Conservation (phyloP, 106 monocot genomes). For the Phalaenopsis equestris region DNA sequence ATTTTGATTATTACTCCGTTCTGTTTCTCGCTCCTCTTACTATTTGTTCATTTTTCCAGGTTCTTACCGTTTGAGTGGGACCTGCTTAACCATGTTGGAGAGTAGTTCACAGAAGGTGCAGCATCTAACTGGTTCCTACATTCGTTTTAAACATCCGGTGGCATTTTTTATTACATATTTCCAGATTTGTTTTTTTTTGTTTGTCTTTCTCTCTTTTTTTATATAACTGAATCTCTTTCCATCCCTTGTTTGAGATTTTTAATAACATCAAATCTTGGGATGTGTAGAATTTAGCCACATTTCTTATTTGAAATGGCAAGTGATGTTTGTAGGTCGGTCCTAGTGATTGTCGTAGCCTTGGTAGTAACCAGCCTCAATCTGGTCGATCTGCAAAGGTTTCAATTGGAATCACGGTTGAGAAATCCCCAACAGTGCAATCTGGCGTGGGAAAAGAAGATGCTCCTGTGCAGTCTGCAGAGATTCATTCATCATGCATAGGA, state of each 20-base stretch:
- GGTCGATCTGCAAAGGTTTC: slow-evolving; percentile 68
- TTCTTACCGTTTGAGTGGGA: background rate
- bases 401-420: slow-evolving; percentile 58
- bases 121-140: background rate
- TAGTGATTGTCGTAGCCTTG: slow-evolving; percentile 40
- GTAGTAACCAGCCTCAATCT: slow-evolving; percentile 40
- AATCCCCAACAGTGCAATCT: slow-evolving; percentile 20
- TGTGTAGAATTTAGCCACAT: background rate
- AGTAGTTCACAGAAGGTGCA: slow-evolving; percentile 11
- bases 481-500: slow-evolving; percentile 10
- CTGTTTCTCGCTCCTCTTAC: background rate
- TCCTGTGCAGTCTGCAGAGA: slow-evolving; percentile 9
- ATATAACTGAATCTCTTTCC: background rate
- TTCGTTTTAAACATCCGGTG: background rate
- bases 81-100: slow-evolving; percentile 5
- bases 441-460: slow-evolving; percentile 23
- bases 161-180: slow-evolving; percentile 4
- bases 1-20: background rate
- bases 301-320: slow-evolving; percentile 1
- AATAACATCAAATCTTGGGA: background rate
- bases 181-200: background rate
- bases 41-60: slow-evolving; percentile 4
- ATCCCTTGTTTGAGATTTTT: background rate
- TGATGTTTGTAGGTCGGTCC: slow-evolving; percentile 21
- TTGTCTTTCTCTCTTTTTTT: background rate